phyloP scores from a whole-genome alignment of 495 filamentous ascomycete species.

The Penicillium canescens region DNA sequence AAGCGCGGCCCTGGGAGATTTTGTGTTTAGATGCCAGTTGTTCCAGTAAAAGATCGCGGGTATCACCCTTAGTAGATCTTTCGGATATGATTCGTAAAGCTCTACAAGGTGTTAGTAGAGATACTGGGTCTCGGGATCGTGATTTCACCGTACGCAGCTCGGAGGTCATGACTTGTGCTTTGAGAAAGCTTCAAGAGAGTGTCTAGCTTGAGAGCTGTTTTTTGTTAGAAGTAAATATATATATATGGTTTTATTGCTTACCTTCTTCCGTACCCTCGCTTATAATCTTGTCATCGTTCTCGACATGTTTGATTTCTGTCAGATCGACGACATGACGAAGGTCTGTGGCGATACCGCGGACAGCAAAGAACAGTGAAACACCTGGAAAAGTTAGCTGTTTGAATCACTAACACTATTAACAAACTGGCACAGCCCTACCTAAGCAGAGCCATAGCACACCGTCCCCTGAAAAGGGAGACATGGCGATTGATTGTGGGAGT shows the following conservation, averaged over 20 bases:
- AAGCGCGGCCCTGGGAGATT: slow-evolving; percentile 35
- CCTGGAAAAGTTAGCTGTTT: slow-evolving; percentile 28
- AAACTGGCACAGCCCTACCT: slow-evolving; percentile 24
- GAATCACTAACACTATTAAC: not conserved
- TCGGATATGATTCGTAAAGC: slow-evolving; percentile 52
- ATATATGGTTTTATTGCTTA: slow-evolving; percentile 9
- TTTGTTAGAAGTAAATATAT: not conserved
- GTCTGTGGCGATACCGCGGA: slow-evolving; percentile 45
- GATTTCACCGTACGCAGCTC: slow-evolving; percentile 45
- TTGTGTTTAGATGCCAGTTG: slow-evolving; percentile 42
- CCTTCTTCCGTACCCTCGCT: slow-evolving; percentile 52
- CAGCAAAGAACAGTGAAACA: slow-evolving; percentile 46
- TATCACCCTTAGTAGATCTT: slow-evolving; percentile 43
- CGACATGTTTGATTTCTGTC: slow-evolving; percentile 49
- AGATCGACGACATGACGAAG: slow-evolving; percentile 47
- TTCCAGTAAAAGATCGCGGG: slow-evolving; percentile 40
- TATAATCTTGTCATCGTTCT: slow-evolving; percentile 46
- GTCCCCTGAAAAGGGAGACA: slow-evolving; percentile 44
- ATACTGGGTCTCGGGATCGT: not conserved
- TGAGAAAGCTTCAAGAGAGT: slow-evolving; percentile 50
- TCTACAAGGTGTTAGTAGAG: slow-evolving; percentile 25
- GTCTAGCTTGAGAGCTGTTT: slow-evolving; percentile 49
- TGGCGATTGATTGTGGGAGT: slow-evolving; percentile 16
- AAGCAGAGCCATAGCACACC: slow-evolving; percentile 46
- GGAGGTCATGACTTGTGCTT: slow-evolving; percentile 52